These are phyloP conservation scores for Pluteus cervinus DNA, from an alignment of 768 basidiomycete genomes.

Conservation along the genomic window DNA sequence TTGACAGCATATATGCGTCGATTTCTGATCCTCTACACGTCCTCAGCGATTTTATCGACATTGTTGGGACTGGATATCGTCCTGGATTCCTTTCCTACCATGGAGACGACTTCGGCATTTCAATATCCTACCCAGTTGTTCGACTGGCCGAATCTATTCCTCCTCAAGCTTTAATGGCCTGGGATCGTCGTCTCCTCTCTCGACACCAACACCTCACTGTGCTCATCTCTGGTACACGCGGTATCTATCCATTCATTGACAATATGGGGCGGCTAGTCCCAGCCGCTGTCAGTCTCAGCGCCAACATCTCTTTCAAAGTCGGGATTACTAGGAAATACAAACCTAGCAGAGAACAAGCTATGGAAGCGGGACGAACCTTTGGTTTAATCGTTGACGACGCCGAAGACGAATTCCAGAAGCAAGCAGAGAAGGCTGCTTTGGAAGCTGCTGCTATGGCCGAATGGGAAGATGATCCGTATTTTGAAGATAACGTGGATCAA, in stretches of 20 bases:
- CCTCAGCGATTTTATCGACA: slow-evolving; percentile 52
- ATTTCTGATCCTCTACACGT: slow-evolving; percentile 6
- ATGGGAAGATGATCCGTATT: slow-evolving; percentile 17
- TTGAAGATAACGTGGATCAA: slow-evolving; percentile 12
- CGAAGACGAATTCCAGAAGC: slow-evolving; percentile 30
- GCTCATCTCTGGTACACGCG: slow-evolving; percentile 52
- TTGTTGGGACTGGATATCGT: slow-evolving; percentile 48
- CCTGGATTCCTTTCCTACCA: slow-evolving; percentile 53
- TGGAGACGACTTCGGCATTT: slow-evolving; percentile 45
- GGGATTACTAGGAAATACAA: slow-evolving; percentile 59
- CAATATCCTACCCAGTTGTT: slow-evolving; percentile 52
- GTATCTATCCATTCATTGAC: slow-evolving; percentile 47
- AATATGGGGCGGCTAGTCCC: slow-evolving; percentile 34
- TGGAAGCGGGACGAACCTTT: slow-evolving; percentile 43
- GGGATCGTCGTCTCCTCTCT: slow-evolving; percentile 62
- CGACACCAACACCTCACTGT: slow-evolving; percentile 54
- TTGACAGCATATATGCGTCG: slow-evolving; percentile 1
- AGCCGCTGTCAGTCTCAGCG: slow-evolving; percentile 26
- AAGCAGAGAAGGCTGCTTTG: slow-evolving; percentile 27
- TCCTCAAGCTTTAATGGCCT: slow-evolving; percentile 64
- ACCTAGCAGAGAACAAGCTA: slow-evolving; percentile 43
- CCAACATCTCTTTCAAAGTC: slow-evolving; percentile 47
- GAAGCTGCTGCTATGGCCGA: slow-evolving; percentile 21
- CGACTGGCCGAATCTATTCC: slow-evolving; percentile 46
- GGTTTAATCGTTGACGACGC: slow-evolving; percentile 39